A percentile compares a stretch with the other conserved stretches of the same genome.
These are phyloP conservation scores for Crucibulum laeve DNA, from an alignment of 768 basidiomycete genomes.

Conservation along the genomic window DNA sequence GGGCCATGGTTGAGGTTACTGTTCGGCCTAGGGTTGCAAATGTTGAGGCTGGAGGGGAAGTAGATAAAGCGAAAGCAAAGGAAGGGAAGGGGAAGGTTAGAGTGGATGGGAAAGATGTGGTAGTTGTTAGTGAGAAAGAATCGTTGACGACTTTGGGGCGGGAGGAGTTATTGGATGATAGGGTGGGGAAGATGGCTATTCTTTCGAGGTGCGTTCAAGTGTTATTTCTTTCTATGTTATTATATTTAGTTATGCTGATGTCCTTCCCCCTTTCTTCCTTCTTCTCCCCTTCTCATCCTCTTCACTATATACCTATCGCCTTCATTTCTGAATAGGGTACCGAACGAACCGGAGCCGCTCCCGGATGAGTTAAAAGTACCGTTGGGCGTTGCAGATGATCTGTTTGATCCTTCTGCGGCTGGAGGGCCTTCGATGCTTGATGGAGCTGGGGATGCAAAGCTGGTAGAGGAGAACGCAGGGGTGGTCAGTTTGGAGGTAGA, in stretches of 20 bases:
- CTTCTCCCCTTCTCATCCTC: too few species aligned
- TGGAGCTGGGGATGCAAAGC: slow-evolving; percentile 14
- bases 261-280: too few species aligned
- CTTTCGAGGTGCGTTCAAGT: slow-evolving; percentile 54
- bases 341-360: slow-evolving; percentile 51
- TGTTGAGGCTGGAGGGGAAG: background rate
- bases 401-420: slow-evolving; percentile 40
- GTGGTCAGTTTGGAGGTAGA: slow-evolving; percentile 16
- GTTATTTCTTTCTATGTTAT: background rate
- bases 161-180: slow-evolving; percentile 74
- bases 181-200: slow-evolving; percentile 59
- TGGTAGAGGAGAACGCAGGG: slow-evolving; percentile 11
- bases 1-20: slow-evolving; percentile 47
- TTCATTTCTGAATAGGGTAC: slow-evolving; percentile 48
- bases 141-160: slow-evolving; percentile 65
- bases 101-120: slow-evolving; percentile 46
- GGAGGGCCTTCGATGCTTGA: slow-evolving; percentile 8
- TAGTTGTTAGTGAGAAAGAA: slow-evolving; percentile 74
- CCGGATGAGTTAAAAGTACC: slow-evolving; percentile 59
- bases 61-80: slow-evolving; percentile 4
- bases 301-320: too few species aligned
- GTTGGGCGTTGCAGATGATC: slow-evolving; percentile 54
- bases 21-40: slow-evolving; percentile 39
- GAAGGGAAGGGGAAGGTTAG: slow-evolving; percentile 20
- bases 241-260: slow-evolving; percentile 7